Base-by-base conservation (phyloP, 2,329 filamentous ascomycete species). In the Emergomyces orientalis region DNA sequence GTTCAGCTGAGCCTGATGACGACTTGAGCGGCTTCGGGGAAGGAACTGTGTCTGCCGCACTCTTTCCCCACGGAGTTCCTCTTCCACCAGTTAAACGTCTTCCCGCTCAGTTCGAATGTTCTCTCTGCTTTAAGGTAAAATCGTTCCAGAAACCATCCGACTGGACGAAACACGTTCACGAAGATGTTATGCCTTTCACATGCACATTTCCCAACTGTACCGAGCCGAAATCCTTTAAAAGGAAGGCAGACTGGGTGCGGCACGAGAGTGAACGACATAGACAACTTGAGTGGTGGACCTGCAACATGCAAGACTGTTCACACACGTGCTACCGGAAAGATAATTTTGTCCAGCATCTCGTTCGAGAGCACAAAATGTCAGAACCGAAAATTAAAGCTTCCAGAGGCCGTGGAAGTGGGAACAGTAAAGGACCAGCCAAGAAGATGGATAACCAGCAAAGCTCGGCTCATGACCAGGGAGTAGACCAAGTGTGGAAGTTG, bases 101-200 rank as follows among this genome's bases (percentile, higher is more conserved):
- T 7, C 92, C 92, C 0, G 90, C 91, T 3, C 87, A 93, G 71
- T 93, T 96, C 65, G 92, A 97, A 77, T 97, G 92, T 68, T 88
- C 89, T 45, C 79, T 96, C 27, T 96, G 92, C 77, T 96, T 90
- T 78, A 85, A 87, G 68, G 83, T 86, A 60, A 96, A 94, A 79
- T 90, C 86, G 69, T 91, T 94, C 69, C 85, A 87, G 69, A 96
- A 96, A 74, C 92, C 91, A 19, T 96, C 91, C 0, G 92, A 97
- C 75, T 97, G 92, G 92, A 96, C 91, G 1, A 96, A 97, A 73
- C 92, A 97, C 71, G 90, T 97, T 0, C 90, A 96, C 69, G 92
- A 96, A 75, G 92, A 97, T 72, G 86, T 96, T 0, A 89, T 94
- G 72, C 92, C 92, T 0, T 96, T 96, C 69, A 95, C 90, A 2